Base-by-base conservation (phyloP, 257 asterid genomes). In the Ehretia macrophylla region DNA sequence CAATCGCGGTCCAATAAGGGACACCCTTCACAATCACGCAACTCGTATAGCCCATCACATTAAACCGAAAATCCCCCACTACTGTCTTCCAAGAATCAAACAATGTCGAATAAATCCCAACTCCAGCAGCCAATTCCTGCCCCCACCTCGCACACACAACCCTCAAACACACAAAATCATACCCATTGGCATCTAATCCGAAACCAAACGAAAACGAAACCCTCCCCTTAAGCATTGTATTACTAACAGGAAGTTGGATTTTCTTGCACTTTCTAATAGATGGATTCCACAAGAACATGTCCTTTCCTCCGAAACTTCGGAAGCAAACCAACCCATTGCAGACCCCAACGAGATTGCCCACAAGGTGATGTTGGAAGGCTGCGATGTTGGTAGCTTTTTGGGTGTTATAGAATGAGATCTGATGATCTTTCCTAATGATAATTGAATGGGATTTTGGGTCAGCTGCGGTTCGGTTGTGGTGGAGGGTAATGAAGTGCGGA, bases 271-370 rank as follows among this genome's bases (percentile, higher is more conserved):
- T 52, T 12, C 57, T 21, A 4, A 32, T 52, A 27, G 32, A 12
- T 0, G 57, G 57, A 17, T 52, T 52, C 57, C 35, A 52, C 16
- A 52, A 52, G 32, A 52, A 1, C 18, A 52, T 22, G 17, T 52
- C 57, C 38, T 52, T 52, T 3, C 57, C 57, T 20, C 57, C 57
- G 9, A 52, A 52, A 32, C 57, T 52, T 4, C 57, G 57, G 11
- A 20, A 32, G 9, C 57, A 52, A 52, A 52, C 38, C 10, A 52
- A 21, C 38, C 57, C 57, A 22, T 21, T 22, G 10, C 39, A 52
- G 1, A 32, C 32, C 8, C 57, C 57, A 10, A 52, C 57, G 3
- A 52, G 38, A 16, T 52, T 21, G 9, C 57, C 57, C 1, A 52
- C 57, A 5, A 52, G 17, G 17, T n/a, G 38, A 16, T 14, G 0